phyloP scores from a whole-genome alignment of 768 basidiomycete species.

The Lentinus brumalis region DNA sequence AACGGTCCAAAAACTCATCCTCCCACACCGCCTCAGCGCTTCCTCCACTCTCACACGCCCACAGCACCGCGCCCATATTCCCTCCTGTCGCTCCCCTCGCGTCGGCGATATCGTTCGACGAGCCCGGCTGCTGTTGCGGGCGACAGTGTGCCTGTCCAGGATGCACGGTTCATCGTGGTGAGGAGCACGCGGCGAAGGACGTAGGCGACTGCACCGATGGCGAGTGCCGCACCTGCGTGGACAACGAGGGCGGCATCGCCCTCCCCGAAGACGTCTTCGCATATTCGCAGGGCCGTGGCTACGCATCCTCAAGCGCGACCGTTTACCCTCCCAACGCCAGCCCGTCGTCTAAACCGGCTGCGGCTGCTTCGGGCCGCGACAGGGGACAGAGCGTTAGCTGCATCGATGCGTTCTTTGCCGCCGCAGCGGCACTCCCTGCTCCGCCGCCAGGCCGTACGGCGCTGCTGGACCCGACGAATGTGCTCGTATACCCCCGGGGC shows the following conservation, averaged over 20 bases:
- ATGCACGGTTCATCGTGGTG: slow-evolving; percentile 69
- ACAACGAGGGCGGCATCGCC: slow-evolving; percentile 46
- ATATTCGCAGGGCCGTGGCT: slow-evolving; percentile 5
- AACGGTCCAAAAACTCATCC: slow-evolving; percentile 11
- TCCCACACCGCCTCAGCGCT: background rate
- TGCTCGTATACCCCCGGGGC: slow-evolving; percentile 44
- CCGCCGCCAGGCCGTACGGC: slow-evolving; percentile 57
- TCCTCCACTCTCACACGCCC: slow-evolving; percentile 11
- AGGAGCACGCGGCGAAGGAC: slow-evolving; percentile 42
- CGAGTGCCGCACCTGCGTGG: slow-evolving; percentile 62
- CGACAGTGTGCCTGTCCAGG: slow-evolving; percentile 71
- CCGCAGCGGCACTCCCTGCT: slow-evolving; percentile 67
- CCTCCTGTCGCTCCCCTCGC: slow-evolving; percentile 63
- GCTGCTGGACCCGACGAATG: slow-evolving; percentile 53
- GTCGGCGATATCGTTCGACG: slow-evolving; percentile 58
- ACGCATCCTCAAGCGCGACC: background rate
- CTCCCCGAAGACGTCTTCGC: slow-evolving; percentile 29
- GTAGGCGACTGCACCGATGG: slow-evolving; percentile 46
- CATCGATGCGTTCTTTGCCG: slow-evolving; percentile 67
- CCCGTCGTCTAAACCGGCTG: background rate
- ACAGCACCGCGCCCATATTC: slow-evolving; percentile 43
- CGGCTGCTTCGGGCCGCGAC: background rate
- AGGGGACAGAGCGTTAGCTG: slow-evolving; percentile 31
- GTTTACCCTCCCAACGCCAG: background rate
- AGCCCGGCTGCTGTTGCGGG: slow-evolving; percentile 75